Conservation (phyloP, 2,329 filamentous ascomycete genomes). For the Xylariaceae sp. region DNA sequence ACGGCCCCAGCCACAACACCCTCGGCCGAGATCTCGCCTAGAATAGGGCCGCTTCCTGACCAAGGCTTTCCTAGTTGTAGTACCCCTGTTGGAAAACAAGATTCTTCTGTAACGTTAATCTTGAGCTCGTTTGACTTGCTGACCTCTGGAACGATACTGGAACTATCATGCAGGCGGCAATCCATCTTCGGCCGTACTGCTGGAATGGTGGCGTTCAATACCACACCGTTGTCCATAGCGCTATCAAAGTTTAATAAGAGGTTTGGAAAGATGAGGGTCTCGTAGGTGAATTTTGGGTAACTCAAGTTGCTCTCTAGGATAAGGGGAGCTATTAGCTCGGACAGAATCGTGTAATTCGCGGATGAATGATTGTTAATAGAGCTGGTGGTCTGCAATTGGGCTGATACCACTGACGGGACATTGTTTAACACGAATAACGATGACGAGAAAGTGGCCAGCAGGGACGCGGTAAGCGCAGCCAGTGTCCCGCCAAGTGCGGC, state of each 20-base stretch:
- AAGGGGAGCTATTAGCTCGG: constrained; percentile 35
- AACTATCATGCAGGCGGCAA: constrained; percentile 46
- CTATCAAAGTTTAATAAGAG: not conserved
- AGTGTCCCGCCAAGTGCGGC: no score
- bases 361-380: not conserved
- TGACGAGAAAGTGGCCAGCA: no score
- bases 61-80: not conserved
- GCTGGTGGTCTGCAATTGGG: not conserved
- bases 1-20: not conserved
- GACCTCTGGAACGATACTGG: constrained; percentile 29
- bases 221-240: not conserved
- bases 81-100: not conserved
- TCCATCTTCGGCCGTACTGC: constrained; percentile 33
- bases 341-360: not conserved
- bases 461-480: no score
- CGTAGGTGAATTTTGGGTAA: constrained; percentile 48
- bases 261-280: constrained; percentile 37
- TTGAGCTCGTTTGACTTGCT: not conserved
- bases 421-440: not conserved
- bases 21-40: not conserved
- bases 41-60: not conserved
- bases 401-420: no score
- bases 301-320: constrained; percentile 45
- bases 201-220: constrained; percentile 2
- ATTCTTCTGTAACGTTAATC: not conserved